Evolutionary conservation across 331 rosid genomes (phyloP), one percentile per base, ranked within the genome.

Genomic region (Quercus tomentella): DNA sequence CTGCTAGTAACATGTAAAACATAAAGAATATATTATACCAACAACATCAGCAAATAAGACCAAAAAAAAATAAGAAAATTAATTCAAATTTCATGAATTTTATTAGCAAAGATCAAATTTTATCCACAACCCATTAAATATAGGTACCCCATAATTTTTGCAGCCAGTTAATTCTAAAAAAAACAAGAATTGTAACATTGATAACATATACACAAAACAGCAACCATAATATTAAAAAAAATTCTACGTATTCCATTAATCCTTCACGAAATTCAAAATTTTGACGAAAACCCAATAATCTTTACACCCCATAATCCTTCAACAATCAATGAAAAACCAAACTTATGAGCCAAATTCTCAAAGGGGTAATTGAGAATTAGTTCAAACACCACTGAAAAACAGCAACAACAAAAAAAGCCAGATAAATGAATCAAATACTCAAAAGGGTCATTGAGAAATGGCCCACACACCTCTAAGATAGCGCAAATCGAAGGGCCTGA

Each of bases 401-500:
- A 87, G 92, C 26, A 76, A 41, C 45, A 41, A 41, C 45, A 41
- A 41, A 41, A 41, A 8, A 25, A 23, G n/a, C 12, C 54, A 61
- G 76, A 51, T 4, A 7, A 79, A 71, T 74, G 45, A 73, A 75
- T 12, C 66, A 61, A 56, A 69, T 1, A 21, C 55, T 71, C 17
- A 82, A 83, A 85, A 82, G 79, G 81, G 84, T 83, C 2, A 54
- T 26, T 0, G 17, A 4, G 22, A 78, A 82, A 7, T 8, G 23
- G 72, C 18, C 33, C 8, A 67, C 73, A 14, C 18, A 95, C 99
- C 99, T 90, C 99, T 87, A 73, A 93, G 90, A 76, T 93, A 96
- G 6, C 89, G 96, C 22, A 84, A 86, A 71, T 87, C 94, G 85
- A 83, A 96, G 75, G 90, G 88, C 77, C 73, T 77, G 79, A 96